Evolutionary conservation across 768 basidiomycete species (phyloP).

Genomic region (Daedaleopsis sinensis): DNA sequence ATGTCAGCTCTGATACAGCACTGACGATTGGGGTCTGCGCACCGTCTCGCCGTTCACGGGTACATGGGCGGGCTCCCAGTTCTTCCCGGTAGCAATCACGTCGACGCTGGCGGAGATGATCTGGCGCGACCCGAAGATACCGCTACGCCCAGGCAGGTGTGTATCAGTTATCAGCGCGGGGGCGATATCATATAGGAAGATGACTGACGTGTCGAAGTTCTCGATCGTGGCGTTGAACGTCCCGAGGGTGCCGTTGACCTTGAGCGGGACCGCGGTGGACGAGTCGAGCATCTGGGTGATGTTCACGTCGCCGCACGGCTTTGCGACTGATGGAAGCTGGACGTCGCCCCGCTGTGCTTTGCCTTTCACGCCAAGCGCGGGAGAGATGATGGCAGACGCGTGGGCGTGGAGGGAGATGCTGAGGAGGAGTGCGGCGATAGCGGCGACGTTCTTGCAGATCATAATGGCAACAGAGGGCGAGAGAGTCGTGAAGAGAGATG

Average conservation of each 20-base stretch:
- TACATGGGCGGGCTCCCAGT: conserved; percentile 40
- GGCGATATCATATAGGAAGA: too few species aligned
- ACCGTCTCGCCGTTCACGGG: conserved; percentile 50
- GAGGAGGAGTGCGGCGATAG: too few species aligned
- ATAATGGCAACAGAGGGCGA: too few species aligned
- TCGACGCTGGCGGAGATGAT: conserved; percentile 46
- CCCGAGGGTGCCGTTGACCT: conserved; percentile 44
- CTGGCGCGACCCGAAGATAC: conserved; percentile 49
- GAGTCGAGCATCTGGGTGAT: conserved; percentile 41
- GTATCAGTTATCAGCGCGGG: too few species aligned
- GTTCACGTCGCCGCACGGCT: conserved; percentile 46
- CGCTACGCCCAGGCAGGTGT: conserved; percentile 41
- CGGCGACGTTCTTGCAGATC: too few species aligned
- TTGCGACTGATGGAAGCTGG: conserved; percentile 28
- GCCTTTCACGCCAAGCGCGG: too few species aligned
- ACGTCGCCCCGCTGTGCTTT: conserved; percentile 35
- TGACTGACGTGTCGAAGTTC: too few species aligned
- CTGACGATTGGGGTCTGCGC: conserved; percentile 19
- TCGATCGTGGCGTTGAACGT: conserved; percentile 48
- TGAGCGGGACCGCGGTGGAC: conserved; percentile 28
- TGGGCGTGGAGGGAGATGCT: too few species aligned
- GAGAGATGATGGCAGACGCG: too few species aligned
- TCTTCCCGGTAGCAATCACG: conserved; percentile 35
- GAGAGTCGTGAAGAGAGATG: too few species aligned
- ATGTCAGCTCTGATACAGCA: not conserved